Evolutionary conservation across 1,284 basidiomycete species (phyloP), one percentile per base, ranked within the genome.

Genomic region (Naganishia sp.): DNA sequence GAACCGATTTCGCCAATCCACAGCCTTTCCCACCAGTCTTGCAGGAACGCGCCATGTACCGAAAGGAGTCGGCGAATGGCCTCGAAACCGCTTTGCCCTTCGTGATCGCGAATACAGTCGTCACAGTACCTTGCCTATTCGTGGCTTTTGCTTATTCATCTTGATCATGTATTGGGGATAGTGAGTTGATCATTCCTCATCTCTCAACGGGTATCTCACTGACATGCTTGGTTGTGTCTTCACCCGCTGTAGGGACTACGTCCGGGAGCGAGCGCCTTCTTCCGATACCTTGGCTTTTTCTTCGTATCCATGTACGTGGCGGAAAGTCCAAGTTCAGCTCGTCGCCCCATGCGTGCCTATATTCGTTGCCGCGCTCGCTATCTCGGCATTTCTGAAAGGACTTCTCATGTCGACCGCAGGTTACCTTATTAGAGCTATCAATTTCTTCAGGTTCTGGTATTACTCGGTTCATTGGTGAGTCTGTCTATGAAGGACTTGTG

Each of bases 281-380:
- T 86, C 79, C 78, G 81, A 6, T 87, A 84, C 75, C 74, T 85
- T 3, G 76, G 77, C 3, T 84, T 84, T 71, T 75, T 87, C 7
- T 86, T 82, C 75, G 75, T 87, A 15, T 84, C 83, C 0, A 81
- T 87, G 13, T 76, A 83, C 41, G 81, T 82, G 77, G 80, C 18
- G 80, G 80, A 69, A 78, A 81, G 58, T 67, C 13, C 28, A 53
- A 49, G 56, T 47, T 4, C 25, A 17, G 31, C 46, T 15, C 25
- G 35, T 17, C n/a, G 5, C n/a, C 11, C 28, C 42, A 5, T 39
- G 52, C 23, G 43, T 86, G 0, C 85, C 86, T 0, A 82, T 85
- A 47, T 86, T 86, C 66, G 84, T 87, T 25, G 85, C 85, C 0
- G 82, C 85, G 1, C 77, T 87, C 2, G 85, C 85, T 0, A 78